Base-by-base conservation (phyloP, 2,329 filamentous ascomycete species). In the Rugonectria rugulosa region DNA sequence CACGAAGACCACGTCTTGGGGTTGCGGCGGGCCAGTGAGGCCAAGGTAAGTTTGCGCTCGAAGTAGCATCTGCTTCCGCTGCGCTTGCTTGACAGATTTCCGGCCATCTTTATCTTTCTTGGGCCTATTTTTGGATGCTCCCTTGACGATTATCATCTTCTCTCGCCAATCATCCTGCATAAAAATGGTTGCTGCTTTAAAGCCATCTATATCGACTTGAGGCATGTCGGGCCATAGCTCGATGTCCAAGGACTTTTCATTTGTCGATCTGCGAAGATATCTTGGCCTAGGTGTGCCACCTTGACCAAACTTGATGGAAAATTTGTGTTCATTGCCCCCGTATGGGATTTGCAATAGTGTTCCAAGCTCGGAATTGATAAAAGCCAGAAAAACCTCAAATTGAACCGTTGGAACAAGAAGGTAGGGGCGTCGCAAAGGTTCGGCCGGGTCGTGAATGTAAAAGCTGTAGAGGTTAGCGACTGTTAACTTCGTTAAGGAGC, bases 11-110 rank as follows among this genome's bases (percentile, higher is more conserved):
- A 68, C 63, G 19, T 69, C 59, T 7, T 53, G 34, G 7, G 45
- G 42, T 6, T 45, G 56, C 1, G 44, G 42, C 4, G 50, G 32
- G 8, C 50, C 59, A 15, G 51, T 53, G 4, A 96, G 75, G 4
- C 90, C 91, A 2, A 96, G 80, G 65, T 90, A 91, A 46, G 84
- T 78, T 68, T 93, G 88, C 7, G 84, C 78, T 40, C 88, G 81
- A 62, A 86, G 85, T 59, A 90, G 76, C 65, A 85, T 80, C 29
- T 79, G 75, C 75, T 82, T 83, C 23, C 69, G 65, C 3, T 74
- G 68, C 59, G 81, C 20, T 14, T 40, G 36, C 36, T 40, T 40
- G 19, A 40, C 77, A 56, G 86, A 82, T 34, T 77, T 79, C 19
- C 76, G 78, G 31, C 81, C 78, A 32, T 79, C 74, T 40, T 74